Conservation (phyloP, 768 basidiomycete genomes). For the Panellus pusillus region DNA sequence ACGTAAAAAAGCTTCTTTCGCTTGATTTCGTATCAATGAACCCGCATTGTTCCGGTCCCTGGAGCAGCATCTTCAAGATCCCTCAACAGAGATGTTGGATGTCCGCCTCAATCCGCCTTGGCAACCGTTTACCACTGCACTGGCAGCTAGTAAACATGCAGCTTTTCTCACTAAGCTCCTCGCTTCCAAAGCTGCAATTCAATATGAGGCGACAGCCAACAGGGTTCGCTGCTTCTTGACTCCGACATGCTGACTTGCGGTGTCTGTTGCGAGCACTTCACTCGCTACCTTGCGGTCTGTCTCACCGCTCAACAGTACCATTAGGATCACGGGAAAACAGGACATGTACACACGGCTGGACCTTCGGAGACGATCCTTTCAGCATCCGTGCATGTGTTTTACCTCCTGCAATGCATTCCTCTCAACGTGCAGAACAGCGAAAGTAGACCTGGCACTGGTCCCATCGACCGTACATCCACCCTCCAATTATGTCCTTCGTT, state of each 20-base stretch:
- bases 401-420: not conserved
- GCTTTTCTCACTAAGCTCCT: too few relatives aligned
- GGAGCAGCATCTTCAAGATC: too few relatives aligned
- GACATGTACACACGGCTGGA: conserved; percentile 55
- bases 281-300: conserved; percentile 63
- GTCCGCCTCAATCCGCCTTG: too few relatives aligned
- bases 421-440: conserved; percentile 33
- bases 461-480: conserved; percentile 55
- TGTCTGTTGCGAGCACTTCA: conserved; percentile 58
- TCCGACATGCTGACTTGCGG: conserved; percentile 50
- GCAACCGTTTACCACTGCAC: too few relatives aligned
- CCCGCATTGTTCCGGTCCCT: too few relatives aligned
- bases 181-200: too few relatives aligned
- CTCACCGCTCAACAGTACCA: not conserved
- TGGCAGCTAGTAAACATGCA: too few relatives aligned
- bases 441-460: conserved; percentile 46
- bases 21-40: too few relatives aligned
- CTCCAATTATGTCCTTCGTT: conserved; percentile 58
- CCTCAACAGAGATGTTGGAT: too few relatives aligned
- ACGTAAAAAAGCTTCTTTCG: too few relatives aligned
- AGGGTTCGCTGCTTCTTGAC: too few relatives aligned
- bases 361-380: conserved; percentile 51
- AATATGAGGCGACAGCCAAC: too few relatives aligned
- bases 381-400: conserved; percentile 45
- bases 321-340: conserved; percentile 29